These are phyloP conservation scores for Mortierella sp. DNA, from an alignment of 371 early-diverging fungal genomes.

Conservation along the genomic window DNA sequence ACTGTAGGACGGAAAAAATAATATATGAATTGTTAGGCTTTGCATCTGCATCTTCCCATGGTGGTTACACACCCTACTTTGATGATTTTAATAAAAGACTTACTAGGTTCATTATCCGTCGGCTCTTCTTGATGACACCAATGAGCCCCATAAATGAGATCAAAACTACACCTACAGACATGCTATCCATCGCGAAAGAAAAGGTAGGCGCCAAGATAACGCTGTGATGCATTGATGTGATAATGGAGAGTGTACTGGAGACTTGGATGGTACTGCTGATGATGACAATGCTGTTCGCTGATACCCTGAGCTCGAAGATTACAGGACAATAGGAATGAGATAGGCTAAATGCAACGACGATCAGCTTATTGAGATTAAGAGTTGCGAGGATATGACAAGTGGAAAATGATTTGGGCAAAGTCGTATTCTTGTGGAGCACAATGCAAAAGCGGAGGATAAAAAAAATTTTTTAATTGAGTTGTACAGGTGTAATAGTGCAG, in stretches of 20 bases:
- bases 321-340: not conserved
- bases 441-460: too few relatives aligned
- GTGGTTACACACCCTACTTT: not conserved
- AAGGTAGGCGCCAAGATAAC: slow-evolving; percentile 15
- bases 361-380: too few relatives aligned
- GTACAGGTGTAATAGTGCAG: too few relatives aligned
- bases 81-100: not conserved
- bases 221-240: slow-evolving; percentile 7
- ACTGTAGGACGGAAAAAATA: slow-evolving; percentile 9
- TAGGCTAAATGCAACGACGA: not conserved
- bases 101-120: slow-evolving; percentile 33
- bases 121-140: slow-evolving; percentile 28
- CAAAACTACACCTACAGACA: slow-evolving; percentile 18
- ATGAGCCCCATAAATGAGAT: slow-evolving; percentile 33
- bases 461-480: too few relatives aligned
- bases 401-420: too few relatives aligned
- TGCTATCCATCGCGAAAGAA: slow-evolving; percentile 22
- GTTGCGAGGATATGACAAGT: too few relatives aligned
- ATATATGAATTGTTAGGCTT: not conserved
- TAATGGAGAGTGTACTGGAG: not conserved
- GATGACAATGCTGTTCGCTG: not conserved
- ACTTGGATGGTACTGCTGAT: not conserved
- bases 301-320: not conserved
- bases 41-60: slow-evolving; percentile 1
- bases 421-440: too few relatives aligned